Evolutionary conservation across 306 rosid genomes (phyloP), one percentile per base, ranked within the genome.

Genomic region (Glycine soja): DNA sequence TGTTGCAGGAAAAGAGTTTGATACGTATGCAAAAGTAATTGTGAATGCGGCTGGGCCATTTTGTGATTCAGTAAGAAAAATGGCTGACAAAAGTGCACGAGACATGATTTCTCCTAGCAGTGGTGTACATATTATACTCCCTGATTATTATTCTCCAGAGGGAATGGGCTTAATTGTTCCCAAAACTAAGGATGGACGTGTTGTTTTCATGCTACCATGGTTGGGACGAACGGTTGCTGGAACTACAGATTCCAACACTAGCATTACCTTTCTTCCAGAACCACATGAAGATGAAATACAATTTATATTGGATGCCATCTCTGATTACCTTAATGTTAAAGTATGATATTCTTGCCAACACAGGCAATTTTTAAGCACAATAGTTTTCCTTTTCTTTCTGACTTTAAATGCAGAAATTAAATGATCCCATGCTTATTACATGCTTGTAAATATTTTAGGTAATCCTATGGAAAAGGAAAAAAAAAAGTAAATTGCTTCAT

Each of bases 141-240:
- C 97, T 51, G 97, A 92, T 87, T 92, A 92, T 87, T 92, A 92
- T 88, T 92, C 97, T 61, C 97, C 95, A 0, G 93, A 92, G 46
- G 97, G 97, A 74, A 92, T 92, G 97, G 97, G 95, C 64, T 86
- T 92, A 51, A 92, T 92, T 64, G 97, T 92, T 80, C 97, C 97
- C 63, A 92, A 90, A 85, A 92, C 97, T 54, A 92, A 92, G 88
- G 97, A 92, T 76, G 95, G 97, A 7, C 97, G 97, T 76, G 91
- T 92, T 84, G 90, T 91, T 78, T 92, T 92, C 84, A 92, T 92
- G 97, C 89, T 92, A 47, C 97, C 97, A 53, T 92, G 97, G 97
- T 82, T 92, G 86, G 97, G 97, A 65, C 89, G 93, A 74, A 92
- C 97, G 50, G 90, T 92, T 78, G 97, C 97, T 74, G 97, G 97